Percentiles rank a stretch among this genome's conserved stretches.
Evolutionary conservation across 2,329 filamentous ascomycete genomes (phyloP).

Genomic region (Cucurbitaria berberidis): DNA sequence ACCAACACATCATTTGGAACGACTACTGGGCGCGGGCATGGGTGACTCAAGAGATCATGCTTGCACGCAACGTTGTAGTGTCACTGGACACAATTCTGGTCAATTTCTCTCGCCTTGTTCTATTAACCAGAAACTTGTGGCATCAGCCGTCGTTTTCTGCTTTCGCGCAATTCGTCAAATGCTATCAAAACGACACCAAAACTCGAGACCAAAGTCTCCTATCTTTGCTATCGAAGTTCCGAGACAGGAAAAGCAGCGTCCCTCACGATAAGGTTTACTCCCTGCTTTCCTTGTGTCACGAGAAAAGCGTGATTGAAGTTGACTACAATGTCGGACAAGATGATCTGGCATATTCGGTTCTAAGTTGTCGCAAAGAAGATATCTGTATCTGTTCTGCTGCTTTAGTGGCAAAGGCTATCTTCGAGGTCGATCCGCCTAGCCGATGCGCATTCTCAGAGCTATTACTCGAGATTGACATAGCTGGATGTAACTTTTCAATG

Average conservation of each 20-base stretch:
- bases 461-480: too few species aligned
- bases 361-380: too few species aligned
- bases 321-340: too few species aligned
- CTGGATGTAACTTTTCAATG: too few species aligned
- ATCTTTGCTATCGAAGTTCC: background rate
- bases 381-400: too few species aligned
- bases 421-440: too few species aligned
- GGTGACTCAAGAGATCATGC: conserved; percentile 7
- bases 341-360: too few species aligned
- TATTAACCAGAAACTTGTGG: too few species aligned
- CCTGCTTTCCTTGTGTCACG: background rate
- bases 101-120: background rate
- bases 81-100: background rate
- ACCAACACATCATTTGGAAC: conserved; percentile 6
- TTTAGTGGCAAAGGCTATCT: too few species aligned
- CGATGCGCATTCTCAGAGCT: too few species aligned
- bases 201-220: background rate
- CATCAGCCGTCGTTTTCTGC: background rate
- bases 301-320: too few species aligned
- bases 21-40: conserved; percentile 13
- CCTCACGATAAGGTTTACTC: background rate
- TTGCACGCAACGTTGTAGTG: conserved; percentile 3
- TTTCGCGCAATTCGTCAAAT: background rate
- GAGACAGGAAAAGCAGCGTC: background rate
- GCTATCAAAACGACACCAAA: background rate